Evolutionary conservation across 1,139 yeast genomes (phyloP).

Genomic region (Lodderomyces pseudojiufengensis): DNA sequence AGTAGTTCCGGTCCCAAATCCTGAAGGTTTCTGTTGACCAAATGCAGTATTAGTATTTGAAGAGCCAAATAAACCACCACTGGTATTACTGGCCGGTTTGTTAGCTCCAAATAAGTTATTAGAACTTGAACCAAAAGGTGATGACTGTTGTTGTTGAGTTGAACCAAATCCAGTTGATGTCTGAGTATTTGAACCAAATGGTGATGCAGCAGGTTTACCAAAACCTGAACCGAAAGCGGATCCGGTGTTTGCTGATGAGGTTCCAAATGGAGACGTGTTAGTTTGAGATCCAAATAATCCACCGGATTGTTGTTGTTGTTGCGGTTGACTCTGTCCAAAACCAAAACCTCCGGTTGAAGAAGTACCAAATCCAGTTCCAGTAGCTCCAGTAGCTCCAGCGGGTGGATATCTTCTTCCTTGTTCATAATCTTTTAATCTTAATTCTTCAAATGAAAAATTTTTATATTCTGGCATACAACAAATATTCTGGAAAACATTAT

Average conservation of each 20-base stretch:
- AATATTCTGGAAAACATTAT: slow-evolving; percentile 68
- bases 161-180: slow-evolving; percentile 16
- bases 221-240: slow-evolving; percentile 14
- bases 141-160: slow-evolving; percentile 7
- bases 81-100: slow-evolving; percentile 15
- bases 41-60: slow-evolving; percentile 12
- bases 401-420: slow-evolving; percentile 68
- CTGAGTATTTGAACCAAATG: slow-evolving; percentile 9
- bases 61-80: slow-evolving; percentile 10
- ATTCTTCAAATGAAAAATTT: slow-evolving; percentile 79
- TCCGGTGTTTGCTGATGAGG: slow-evolving; percentile 15
- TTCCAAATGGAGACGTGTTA: slow-evolving; percentile 19
- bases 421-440: slow-evolving; percentile 84
- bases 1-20: slow-evolving; percentile 21
- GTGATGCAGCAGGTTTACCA: slow-evolving; percentile 16
- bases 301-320: slow-evolving; percentile 7
- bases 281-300: slow-evolving; percentile 14
- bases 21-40: slow-evolving; percentile 21
- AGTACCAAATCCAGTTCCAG: slow-evolving; percentile 16
- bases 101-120: slow-evolving; percentile 17
- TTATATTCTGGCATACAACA: slow-evolving; percentile 88
- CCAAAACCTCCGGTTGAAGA: slow-evolving; percentile 26
- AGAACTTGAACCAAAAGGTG: slow-evolving; percentile 12
- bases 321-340: slow-evolving; percentile 23
- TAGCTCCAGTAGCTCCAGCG: slow-evolving; percentile 24